These are phyloP conservation scores for Pseudevernia furfuracea DNA, from an alignment of 495 filamentous ascomycete species.

Conservation along the genomic window DNA sequence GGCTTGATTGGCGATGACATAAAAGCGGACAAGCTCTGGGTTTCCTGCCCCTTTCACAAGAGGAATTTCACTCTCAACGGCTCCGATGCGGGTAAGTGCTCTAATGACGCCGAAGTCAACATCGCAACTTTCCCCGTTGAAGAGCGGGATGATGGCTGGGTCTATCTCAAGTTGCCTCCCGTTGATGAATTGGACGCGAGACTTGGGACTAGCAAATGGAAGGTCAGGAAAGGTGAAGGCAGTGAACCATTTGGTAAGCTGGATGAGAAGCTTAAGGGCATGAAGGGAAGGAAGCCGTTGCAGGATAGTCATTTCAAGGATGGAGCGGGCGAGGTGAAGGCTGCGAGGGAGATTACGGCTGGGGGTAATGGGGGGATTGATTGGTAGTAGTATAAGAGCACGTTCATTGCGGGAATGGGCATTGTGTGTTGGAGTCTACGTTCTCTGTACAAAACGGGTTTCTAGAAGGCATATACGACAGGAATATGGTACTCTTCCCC, in stretches of 20 bases:
- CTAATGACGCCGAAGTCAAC: constrained; percentile 66
- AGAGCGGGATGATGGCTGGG: constrained; percentile 68
- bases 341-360: constrained; percentile 37
- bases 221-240: constrained; percentile 66
- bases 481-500: too few relatives aligned
- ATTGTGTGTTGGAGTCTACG: not conserved
- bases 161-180: constrained; percentile 80
- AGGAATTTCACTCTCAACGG: constrained; percentile 77
- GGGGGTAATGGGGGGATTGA: constrained; percentile 53
- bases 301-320: constrained; percentile 41
- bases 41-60: constrained; percentile 90
- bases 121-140: constrained; percentile 84
- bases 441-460: not conserved
- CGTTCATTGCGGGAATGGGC: not conserved
- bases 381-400: constrained; percentile 43
- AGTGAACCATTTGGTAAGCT: constrained; percentile 57
- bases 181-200: constrained; percentile 78
- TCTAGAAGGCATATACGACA: too few relatives aligned
- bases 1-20: constrained; percentile 75
- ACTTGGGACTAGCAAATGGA: constrained; percentile 77
- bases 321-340: constrained; percentile 37
- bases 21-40: constrained; percentile 56
- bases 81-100: constrained; percentile 60
- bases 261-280: constrained; percentile 55
- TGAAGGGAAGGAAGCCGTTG: constrained; percentile 50